Evolutionary conservation across 2,329 filamentous ascomycete species (phyloP).

Genomic region (Emmonsiellopsis sp.): DNA sequence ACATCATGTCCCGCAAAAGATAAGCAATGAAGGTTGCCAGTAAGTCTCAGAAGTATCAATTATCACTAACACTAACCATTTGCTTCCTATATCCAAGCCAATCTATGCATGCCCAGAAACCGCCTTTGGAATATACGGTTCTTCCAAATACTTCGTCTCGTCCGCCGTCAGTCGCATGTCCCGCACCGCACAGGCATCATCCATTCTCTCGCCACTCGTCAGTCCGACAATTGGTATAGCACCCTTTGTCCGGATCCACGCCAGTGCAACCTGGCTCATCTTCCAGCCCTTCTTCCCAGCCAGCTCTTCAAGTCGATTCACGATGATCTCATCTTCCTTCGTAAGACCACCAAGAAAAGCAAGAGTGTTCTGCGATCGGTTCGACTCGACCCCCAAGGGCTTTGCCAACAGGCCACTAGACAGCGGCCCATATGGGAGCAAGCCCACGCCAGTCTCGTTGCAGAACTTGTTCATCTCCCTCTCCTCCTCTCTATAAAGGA

Average conservation of each 20-base stretch:
- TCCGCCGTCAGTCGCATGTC: slow-evolving; percentile 39
- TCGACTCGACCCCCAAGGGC: slow-evolving; percentile 15
- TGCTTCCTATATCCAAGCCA: not conserved
- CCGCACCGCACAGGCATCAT: slow-evolving; percentile 38
- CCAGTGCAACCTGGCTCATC: slow-evolving; percentile 26
- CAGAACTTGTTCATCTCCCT: slow-evolving; percentile 36
- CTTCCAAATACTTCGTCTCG: slow-evolving; percentile 42
- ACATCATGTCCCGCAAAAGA: no score
- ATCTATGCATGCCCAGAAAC: slow-evolving; percentile 21
- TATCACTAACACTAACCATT: no score
- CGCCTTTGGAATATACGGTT: slow-evolving; percentile 34
- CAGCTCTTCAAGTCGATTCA: slow-evolving; percentile 36
- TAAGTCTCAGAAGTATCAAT: no score
- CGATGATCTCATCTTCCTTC: slow-evolving; percentile 32
- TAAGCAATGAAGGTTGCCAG: no score
- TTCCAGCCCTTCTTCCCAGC: slow-evolving; percentile 34
- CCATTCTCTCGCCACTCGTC: slow-evolving; percentile 37
- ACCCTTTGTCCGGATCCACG: slow-evolving; percentile 34
- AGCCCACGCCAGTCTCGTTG: slow-evolving; percentile 29
- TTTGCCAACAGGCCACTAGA: slow-evolving; percentile 38
- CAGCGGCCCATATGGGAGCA: slow-evolving; percentile 33
- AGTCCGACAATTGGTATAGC: slow-evolving; percentile 43
- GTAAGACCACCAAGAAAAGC: slow-evolving; percentile 9
- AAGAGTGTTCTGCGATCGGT: not conserved
- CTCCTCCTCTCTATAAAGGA: slow-evolving; percentile 42